Percentiles rank a stretch among this genome's conserved stretches.
Evolutionary conservation across 495 filamentous ascomycete species (phyloP).

Genomic region (Penicillium nucicola): DNA sequence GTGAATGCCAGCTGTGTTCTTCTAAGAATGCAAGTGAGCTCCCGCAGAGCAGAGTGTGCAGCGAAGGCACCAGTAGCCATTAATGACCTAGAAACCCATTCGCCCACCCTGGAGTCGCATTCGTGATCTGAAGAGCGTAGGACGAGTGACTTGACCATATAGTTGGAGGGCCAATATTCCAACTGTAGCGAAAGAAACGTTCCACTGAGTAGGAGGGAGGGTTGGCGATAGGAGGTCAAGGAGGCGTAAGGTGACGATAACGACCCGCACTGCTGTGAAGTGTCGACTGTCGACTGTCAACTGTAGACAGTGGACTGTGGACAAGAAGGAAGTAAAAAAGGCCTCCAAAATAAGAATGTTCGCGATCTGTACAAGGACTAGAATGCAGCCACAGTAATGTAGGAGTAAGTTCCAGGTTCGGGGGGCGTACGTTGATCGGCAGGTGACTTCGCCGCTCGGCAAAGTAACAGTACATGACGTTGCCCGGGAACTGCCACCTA

Average conservation of each 20-base stretch:
- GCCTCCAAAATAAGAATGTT: neutral
- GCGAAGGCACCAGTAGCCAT: slow-evolving; percentile 44
- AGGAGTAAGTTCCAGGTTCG: slow-evolving; percentile 9
- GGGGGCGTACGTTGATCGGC: slow-evolving; percentile 17
- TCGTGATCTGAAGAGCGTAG: slow-evolving; percentile 22
- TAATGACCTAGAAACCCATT: slow-evolving; percentile 41
- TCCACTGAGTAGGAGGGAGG: slow-evolving; percentile 1
- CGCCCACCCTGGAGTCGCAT: slow-evolving; percentile 39
- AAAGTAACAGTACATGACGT: slow-evolving; percentile 24
- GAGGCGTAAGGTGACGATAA: slow-evolving; percentile 20
- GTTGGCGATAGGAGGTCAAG: slow-evolving; percentile 18
- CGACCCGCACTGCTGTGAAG: too few relatives aligned
- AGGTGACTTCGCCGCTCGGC: slow-evolving; percentile 26
- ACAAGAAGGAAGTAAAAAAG: neutral
- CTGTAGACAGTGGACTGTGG: neutral
- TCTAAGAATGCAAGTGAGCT: slow-evolving; percentile 20
- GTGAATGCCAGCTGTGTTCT: slow-evolving; percentile 12
- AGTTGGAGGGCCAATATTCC: neutral
- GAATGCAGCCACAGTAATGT: neutral
- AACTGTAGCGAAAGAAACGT: neutral
- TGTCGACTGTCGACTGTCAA: too few relatives aligned
- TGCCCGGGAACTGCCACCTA: neutral
- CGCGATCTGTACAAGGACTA: slow-evolving; percentile 3
- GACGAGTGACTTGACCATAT: slow-evolving; percentile 2
- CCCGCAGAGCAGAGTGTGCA: slow-evolving; percentile 28